These are phyloP conservation scores for Nemania sp. DNA, from an alignment of 2,329 filamentous ascomycete species.

Conservation along the genomic window DNA sequence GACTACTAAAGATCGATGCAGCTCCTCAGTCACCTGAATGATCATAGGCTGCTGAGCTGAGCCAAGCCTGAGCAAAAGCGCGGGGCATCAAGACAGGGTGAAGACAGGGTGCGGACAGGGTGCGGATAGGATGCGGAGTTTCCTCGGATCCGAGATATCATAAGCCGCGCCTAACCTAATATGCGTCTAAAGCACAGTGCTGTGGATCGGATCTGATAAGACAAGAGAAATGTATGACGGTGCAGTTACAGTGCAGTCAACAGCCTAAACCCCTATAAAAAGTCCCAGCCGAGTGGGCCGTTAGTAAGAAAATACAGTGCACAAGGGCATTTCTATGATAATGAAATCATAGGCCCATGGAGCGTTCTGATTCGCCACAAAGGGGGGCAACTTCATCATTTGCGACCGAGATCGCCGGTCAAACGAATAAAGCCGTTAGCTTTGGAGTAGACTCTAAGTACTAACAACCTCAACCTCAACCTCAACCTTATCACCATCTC, in stretches of 20 bases:
- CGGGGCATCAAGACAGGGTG: too few species aligned
- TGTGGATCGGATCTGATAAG: slow-evolving; percentile 38
- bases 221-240: slow-evolving; percentile 19
- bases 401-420: slow-evolving; percentile 52
- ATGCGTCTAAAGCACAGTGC: not conserved
- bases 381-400: slow-evolving; percentile 39
- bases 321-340: slow-evolving; percentile 36
- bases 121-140: not conserved
- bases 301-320: slow-evolving; percentile 40
- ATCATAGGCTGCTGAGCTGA: too few species aligned
- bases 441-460: slow-evolving; percentile 5
- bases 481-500: not conserved
- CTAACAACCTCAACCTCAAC: not conserved
- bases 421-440: slow-evolving; percentile 40
- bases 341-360: slow-evolving; percentile 50
- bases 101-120: too few species aligned
- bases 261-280: not conserved
- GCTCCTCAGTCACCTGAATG: too few species aligned
- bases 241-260: not conserved
- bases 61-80: too few species aligned
- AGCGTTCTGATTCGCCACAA: slow-evolving; percentile 49
- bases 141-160: slow-evolving; percentile 27
- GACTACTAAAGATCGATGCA: too few species aligned
- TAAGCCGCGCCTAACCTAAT: too few species aligned
- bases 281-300: not conserved